Evolutionary conservation across 257 asterid species (phyloP).

Genomic region (Solanum pinnatisectum): DNA sequence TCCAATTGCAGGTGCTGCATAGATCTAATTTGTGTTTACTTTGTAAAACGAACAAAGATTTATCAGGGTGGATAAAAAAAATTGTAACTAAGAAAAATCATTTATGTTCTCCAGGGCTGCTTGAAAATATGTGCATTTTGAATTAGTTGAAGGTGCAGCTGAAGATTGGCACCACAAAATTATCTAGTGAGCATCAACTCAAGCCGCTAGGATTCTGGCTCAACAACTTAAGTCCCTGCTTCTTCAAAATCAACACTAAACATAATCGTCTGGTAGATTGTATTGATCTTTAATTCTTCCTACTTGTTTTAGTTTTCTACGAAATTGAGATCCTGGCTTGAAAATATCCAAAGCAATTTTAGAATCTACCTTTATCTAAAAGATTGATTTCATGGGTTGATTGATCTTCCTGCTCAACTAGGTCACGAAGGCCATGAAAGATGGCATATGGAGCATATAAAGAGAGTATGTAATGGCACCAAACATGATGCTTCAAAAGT

Average conservation of each 20-base stretch:
- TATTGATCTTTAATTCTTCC: not conserved
- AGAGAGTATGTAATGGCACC: not conserved
- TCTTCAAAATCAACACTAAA: slow-evolving; percentile 6
- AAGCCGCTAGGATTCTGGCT: too few relatives aligned
- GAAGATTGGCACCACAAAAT: too few relatives aligned
- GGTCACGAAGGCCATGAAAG: not conserved
- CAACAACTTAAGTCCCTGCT: not conserved
- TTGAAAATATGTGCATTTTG: not conserved
- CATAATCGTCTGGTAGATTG: slow-evolving; percentile 4
- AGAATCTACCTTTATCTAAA: slow-evolving; percentile 17
- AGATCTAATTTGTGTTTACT: not conserved
- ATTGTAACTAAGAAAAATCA: not conserved
- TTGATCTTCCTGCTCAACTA: slow-evolving; percentile 33
- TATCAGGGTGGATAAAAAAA: not conserved
- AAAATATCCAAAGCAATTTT: slow-evolving; percentile 30
- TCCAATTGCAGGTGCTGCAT: not conserved
- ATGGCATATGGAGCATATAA: not conserved
- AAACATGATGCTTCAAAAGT: not conserved
- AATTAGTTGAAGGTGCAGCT: too few relatives aligned
- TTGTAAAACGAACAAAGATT: not conserved
- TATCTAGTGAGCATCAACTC: too few relatives aligned
- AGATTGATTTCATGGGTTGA: not conserved
- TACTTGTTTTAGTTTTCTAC: not conserved
- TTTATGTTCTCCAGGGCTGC: not conserved
- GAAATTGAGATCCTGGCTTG: slow-evolving; percentile 1